phyloP scores from a whole-genome alignment of 306 rosid species.

The Pueraria montana region DNA sequence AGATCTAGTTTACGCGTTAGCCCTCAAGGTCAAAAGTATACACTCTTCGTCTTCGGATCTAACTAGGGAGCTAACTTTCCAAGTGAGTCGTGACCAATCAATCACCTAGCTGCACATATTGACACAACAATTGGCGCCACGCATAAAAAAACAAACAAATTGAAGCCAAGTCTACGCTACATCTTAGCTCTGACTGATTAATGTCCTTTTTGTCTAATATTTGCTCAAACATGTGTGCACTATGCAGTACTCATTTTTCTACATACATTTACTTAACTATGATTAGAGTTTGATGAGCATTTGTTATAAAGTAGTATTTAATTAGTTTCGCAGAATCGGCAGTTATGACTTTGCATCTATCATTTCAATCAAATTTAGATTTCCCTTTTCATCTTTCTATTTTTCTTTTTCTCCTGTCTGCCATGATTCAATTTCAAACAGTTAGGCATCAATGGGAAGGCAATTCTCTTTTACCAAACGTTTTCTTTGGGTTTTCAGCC shows the following conservation, averaged over 20 bases:
- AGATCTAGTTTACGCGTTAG: slow-evolving; percentile 45
- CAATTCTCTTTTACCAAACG: slow-evolving; percentile 24
- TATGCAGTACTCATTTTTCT: background rate
- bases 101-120: background rate
- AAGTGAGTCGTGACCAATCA: background rate
- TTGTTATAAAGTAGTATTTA: background rate
- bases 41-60: slow-evolving; percentile 15
- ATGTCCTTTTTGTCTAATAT: background rate
- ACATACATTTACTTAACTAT: background rate
- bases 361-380: background rate
- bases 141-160: background rate
- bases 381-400: background rate
- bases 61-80: background rate
- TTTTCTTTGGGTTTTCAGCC: background rate
- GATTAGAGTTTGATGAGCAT: background rate
- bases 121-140: background rate
- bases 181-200: background rate
- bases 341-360: background rate
- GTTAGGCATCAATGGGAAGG: slow-evolving; percentile 12
- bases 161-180: background rate
- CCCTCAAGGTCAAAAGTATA: slow-evolving; percentile 22
- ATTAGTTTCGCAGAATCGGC: background rate
- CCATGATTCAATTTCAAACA: slow-evolving; percentile 11
- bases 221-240: background rate
- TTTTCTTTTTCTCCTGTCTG: background rate